Conservation (phyloP, 2,329 filamentous ascomycete species). For the Neobulgaria alba region DNA sequence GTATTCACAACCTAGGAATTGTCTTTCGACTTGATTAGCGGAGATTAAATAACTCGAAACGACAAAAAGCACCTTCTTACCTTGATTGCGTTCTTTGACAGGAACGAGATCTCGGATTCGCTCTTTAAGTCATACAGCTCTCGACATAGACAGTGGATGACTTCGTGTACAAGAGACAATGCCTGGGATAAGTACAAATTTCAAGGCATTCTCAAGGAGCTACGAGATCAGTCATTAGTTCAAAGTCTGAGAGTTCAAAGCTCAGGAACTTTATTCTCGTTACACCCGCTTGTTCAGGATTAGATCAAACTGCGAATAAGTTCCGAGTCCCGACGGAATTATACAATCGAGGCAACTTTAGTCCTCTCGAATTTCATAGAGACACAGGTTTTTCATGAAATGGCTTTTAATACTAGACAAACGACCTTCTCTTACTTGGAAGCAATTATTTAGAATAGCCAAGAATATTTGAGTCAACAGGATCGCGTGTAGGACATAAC, state of each 20-base stretch:
- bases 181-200: constrained; percentile 16
- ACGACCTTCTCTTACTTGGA: constrained; percentile 1
- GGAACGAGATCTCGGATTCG: constrained; percentile 13
- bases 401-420: constrained; percentile 2
- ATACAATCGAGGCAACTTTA: constrained; percentile 1
- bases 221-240: constrained; percentile 17
- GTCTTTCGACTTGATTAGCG: constrained; percentile 15
- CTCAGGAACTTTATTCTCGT: constrained; percentile 9
- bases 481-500: neutral
- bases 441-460: neutral
- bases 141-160: constrained; percentile 6
- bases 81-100: constrained; percentile 19
- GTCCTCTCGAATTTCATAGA: neutral
- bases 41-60: constrained; percentile 1
- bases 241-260: constrained; percentile 7
- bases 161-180: constrained; percentile 4
- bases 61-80: constrained; percentile 12
- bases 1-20: constrained; percentile 19
- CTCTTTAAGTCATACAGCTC: constrained; percentile 5
- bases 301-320: constrained; percentile 2
- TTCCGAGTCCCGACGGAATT: neutral
- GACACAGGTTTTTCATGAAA: constrained; percentile 1
- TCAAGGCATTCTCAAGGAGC: constrained; percentile 11
- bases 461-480: constrained; percentile 3
- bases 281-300: constrained; percentile 19